Evolutionary conservation across 179 eudicot species (phyloP).

Genomic region (Heliamphora pulchella): DNA sequence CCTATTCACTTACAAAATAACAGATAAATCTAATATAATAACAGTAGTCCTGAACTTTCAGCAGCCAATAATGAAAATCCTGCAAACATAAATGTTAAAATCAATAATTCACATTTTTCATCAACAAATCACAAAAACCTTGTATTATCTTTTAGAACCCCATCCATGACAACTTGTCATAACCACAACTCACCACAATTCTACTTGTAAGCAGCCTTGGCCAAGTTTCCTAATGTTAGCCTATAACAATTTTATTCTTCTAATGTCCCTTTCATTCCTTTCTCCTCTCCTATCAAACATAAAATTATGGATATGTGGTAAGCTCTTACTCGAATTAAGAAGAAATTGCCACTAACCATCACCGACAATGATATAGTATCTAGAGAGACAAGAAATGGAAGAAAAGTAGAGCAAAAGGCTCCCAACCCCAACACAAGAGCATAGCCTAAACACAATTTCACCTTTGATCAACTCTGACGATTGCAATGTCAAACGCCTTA

Average conservation of each 20-base stretch:
- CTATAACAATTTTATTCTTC: background rate
- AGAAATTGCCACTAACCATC: background rate
- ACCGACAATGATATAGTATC: no score
- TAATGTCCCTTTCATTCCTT: background rate
- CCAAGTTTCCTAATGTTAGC: background rate
- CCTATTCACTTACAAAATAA: background rate
- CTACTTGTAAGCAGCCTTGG: background rate
- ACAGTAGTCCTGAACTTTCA: background rate
- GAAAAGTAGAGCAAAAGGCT: no score
- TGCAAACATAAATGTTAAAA: background rate
- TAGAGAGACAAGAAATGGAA: no score
- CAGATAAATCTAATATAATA: background rate
- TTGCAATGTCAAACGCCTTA: no score
- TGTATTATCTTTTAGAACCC: background rate
- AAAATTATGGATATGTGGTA: background rate
- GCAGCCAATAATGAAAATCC: background rate
- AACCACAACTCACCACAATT: background rate
- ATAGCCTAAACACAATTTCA: no score
- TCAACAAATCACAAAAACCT: background rate
- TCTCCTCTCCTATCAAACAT: background rate
- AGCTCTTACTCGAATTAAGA: background rate
- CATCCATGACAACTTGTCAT: background rate
- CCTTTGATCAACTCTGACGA: no score
- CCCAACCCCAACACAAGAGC: no score
- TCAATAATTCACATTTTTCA: background rate